Conservation (phyloP, 148 eudicot species). For the Pouteria glomerata region DNA sequence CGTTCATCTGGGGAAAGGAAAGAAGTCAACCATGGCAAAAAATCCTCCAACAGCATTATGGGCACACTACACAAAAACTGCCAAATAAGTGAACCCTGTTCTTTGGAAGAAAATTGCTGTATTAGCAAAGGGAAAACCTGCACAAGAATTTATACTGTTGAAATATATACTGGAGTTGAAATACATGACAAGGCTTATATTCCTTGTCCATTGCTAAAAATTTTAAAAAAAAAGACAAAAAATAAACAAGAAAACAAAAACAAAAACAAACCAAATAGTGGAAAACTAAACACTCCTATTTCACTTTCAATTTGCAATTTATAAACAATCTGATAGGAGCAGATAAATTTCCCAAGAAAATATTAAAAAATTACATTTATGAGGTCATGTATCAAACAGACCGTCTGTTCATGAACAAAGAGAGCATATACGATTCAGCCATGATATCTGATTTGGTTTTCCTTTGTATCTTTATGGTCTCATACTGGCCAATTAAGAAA, state of each 20-base stretch:
- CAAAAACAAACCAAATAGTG: neutral
- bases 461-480: neutral
- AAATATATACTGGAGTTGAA: neutral
- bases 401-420: too few species aligned
- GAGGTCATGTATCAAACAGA: too few species aligned
- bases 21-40: slow-evolving; percentile 71
- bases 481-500: neutral
- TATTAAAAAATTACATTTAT: too few species aligned
- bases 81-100: slow-evolving; percentile 89
- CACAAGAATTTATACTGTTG: slow-evolving; percentile 13
- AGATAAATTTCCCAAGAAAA: too few species aligned
- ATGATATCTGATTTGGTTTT: neutral
- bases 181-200: neutral
- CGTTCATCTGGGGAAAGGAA: slow-evolving; percentile 63
- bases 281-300: neutral
- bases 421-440: neutral
- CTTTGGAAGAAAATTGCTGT: slow-evolving; percentile 51
- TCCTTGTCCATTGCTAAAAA: neutral
- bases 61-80: slow-evolving; percentile 79
- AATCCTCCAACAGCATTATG: slow-evolving; percentile 53
- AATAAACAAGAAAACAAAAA: neutral
- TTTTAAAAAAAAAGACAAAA: neutral
- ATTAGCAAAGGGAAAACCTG: slow-evolving; percentile 83
- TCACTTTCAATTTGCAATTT: too few species aligned
- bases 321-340: too few species aligned